Conservation (phyloP, 805 yeast species). For the Wickerhamomyces strasburgensis region DNA sequence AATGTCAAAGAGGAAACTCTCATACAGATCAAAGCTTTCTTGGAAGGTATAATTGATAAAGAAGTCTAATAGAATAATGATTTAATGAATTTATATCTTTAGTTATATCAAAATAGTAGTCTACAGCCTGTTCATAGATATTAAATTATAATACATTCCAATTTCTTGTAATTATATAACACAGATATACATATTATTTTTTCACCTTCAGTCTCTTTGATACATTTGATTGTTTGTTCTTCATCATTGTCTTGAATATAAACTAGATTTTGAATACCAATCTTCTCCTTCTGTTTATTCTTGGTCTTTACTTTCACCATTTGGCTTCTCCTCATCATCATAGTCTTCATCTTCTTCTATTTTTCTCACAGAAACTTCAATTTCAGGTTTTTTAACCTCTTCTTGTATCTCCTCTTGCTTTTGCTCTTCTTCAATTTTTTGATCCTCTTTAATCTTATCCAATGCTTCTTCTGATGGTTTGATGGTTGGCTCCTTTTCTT, state of each 20-base stretch:
- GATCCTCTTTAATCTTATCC: slow-evolving; percentile 30
- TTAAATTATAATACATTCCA: neutral
- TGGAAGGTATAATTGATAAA: slow-evolving; percentile 43
- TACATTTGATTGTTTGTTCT: too few relatives aligned
- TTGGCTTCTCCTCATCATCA: slow-evolving; percentile 25
- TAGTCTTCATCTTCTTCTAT: slow-evolving; percentile 36
- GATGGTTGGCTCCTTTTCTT: slow-evolving; percentile 17
- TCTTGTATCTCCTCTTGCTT: slow-evolving; percentile 27
- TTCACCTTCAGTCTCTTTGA: neutral
- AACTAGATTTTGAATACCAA: too few relatives aligned
- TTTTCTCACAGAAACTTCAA: slow-evolving; percentile 34
- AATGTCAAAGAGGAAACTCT: slow-evolving; percentile 56
- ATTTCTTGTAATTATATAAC: neutral
- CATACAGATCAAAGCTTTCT: slow-evolving; percentile 51
- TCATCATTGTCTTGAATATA: too few relatives aligned
- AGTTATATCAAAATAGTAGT: too few relatives aligned
- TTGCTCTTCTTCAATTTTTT: slow-evolving; percentile 28
- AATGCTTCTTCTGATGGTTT: slow-evolving; percentile 24
- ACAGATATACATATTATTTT: neutral
- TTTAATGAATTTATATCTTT: neutral
- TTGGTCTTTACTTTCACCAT: slow-evolving; percentile 13
- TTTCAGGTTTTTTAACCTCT: slow-evolving; percentile 30
- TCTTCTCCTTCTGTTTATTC: too few relatives aligned
- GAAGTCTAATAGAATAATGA: too few relatives aligned
- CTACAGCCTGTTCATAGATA: too few relatives aligned